These are phyloP conservation scores for Hypoxylon lenormandii DNA, from an alignment of 495 filamentous ascomycete genomes.

Conservation along the genomic window DNA sequence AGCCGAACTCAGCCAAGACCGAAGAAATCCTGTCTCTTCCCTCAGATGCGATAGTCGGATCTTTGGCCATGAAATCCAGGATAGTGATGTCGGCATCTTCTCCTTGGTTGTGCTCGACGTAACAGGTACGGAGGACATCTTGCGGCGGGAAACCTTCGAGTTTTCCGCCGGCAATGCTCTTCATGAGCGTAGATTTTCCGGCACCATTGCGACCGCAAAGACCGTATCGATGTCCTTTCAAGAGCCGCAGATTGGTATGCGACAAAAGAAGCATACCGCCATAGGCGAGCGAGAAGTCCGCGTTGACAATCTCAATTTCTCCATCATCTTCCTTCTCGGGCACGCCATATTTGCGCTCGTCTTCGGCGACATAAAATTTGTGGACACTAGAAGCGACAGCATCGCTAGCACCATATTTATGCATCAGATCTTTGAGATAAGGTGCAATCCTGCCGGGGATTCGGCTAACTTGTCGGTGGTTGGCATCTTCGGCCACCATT, in stretches of 20 bases:
- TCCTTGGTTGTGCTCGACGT: constrained; percentile 98
- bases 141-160: constrained; percentile 95
- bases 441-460: constrained; percentile 73
- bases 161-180: constrained; percentile 92
- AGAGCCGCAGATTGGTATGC: constrained; percentile 91
- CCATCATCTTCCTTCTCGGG: constrained; percentile 86
- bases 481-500: constrained; percentile 91
- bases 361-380: constrained; percentile 79
- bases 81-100: constrained; percentile 97
- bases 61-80: constrained; percentile 86
- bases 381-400: constrained; percentile 74
- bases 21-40: constrained; percentile 81
- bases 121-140: constrained; percentile 91
- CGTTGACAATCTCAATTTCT: constrained; percentile 92
- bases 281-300: constrained; percentile 96
- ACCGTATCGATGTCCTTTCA: constrained; percentile 97
- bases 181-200: constrained; percentile 98
- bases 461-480: constrained; percentile 80
- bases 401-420: constrained; percentile 64
- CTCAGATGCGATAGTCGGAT: constrained; percentile 80
- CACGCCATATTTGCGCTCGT: constrained; percentile 85
- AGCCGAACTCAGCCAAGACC: constrained; percentile 90
- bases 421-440: constrained; percentile 79
- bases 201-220: constrained; percentile 96
- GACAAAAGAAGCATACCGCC: constrained; percentile 97